These are phyloP conservation scores for Hortaea sp. DNA, from an alignment of 2,329 filamentous ascomycete genomes.

Conservation along the genomic window DNA sequence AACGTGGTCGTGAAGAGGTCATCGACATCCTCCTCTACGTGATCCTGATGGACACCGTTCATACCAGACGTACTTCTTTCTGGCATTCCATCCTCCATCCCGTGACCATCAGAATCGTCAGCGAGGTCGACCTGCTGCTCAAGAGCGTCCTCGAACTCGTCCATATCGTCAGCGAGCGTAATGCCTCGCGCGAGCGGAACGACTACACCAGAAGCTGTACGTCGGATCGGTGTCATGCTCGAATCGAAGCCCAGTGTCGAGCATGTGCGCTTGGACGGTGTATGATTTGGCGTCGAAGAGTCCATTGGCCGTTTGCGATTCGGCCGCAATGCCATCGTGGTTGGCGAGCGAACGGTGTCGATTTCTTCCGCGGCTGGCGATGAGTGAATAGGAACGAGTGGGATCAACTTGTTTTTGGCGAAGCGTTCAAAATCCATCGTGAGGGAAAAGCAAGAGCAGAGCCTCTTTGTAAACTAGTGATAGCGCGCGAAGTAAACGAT, in stretches of 20 bases:
- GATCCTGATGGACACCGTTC: neutral
- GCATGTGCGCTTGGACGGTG: neutral
- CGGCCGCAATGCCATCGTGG: neutral
- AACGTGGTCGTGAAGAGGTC: neutral
- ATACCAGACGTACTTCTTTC: too few species aligned
- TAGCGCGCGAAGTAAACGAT: too few species aligned
- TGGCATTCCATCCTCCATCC: neutral
- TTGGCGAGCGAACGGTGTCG: neutral
- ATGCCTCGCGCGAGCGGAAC: neutral
- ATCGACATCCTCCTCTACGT: neutral
- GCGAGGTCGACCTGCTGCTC: constrained; percentile 1
- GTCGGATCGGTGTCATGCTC: constrained; percentile 1
- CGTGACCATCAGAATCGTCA: neutral
- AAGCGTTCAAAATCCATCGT: too few species aligned
- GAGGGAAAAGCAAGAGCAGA: too few species aligned
- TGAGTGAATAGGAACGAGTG: too few species aligned
- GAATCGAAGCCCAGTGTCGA: neutral
- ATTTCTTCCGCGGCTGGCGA: too few species aligned
- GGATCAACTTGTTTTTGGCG: too few species aligned
- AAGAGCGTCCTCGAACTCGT: neutral
- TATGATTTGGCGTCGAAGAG: neutral
- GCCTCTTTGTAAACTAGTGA: too few species aligned
- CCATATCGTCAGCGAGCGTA: neutral
- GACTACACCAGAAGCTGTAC: neutral
- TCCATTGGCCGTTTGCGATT: neutral